These are phyloP conservation scores for Acanthamoeba castellanii DNA, from an alignment of 208 protist genomes.

Conservation along the genomic window DNA sequence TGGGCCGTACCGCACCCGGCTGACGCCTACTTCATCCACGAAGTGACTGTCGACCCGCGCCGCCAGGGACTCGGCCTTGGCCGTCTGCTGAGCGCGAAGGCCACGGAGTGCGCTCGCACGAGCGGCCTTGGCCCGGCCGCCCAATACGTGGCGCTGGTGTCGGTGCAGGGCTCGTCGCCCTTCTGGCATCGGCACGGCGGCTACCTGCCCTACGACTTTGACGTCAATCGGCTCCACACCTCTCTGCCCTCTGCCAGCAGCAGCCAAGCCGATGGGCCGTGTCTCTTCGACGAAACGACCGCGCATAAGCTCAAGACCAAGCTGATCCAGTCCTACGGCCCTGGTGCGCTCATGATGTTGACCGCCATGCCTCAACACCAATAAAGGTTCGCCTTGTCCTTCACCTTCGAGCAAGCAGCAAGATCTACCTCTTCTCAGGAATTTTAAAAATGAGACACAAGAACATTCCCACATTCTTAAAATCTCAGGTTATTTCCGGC, in stretches of 20 bases:
- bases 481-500: neutral
- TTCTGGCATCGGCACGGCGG: conserved; percentile 13
- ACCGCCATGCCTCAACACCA: neutral
- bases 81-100: neutral
- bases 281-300: neutral
- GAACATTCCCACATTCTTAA: too few species aligned
- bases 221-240: neutral
- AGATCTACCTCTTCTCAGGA: neutral
- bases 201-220: conserved; percentile 40
- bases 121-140: neutral
- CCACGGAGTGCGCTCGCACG: neutral
- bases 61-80: neutral
- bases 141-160: neutral
- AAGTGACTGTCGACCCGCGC: conserved; percentile 2
- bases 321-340: conserved; percentile 13
- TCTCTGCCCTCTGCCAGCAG: neutral
- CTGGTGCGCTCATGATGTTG: conserved; percentile 9
- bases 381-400: neutral
- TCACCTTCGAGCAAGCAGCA: neutral
- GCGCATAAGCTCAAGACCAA: neutral
- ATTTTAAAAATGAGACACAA: neutral
- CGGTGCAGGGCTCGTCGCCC: conserved; percentile 9
- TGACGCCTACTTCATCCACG: conserved; percentile 23
- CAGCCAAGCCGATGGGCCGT: neutral
- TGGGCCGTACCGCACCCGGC: neutral